Conservation (phyloP, 2,329 filamentous ascomycete species). For the Xylaria sp. region DNA sequence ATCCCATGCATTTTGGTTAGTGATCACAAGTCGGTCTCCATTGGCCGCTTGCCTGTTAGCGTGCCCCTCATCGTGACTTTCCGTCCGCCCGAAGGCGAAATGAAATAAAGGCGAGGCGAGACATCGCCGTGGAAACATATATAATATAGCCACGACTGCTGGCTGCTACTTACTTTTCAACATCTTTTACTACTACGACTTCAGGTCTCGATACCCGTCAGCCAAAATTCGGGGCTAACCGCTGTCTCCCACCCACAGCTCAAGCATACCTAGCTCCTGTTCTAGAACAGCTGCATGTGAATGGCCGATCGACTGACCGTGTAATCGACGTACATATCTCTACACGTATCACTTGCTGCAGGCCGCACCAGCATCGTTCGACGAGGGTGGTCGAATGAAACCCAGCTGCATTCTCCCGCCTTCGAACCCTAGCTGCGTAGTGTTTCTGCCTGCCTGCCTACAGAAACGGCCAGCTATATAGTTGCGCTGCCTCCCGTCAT, state of each 20-base stretch:
- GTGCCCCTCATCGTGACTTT: conserved; percentile 21
- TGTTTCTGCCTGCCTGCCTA: not conserved
- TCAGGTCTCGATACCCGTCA: too few species aligned
- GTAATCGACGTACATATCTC: not conserved
- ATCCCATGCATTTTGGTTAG: not conserved
- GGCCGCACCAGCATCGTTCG: conserved; percentile 16
- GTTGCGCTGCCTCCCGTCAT: not conserved
- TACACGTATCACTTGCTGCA: conserved; percentile 13
- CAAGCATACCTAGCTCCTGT: not conserved
- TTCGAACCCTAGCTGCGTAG: conserved; percentile 8
- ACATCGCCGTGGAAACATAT: not conserved
- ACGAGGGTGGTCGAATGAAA: conserved; percentile 14
- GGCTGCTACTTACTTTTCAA: not conserved
- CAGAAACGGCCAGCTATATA: not conserved
- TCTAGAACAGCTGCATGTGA: conserved; percentile 4
- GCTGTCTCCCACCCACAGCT: not conserved
- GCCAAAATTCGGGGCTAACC: not conserved
- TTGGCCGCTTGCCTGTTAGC: conserved; percentile 14
- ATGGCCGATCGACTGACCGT: not conserved
- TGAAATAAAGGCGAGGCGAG: not conserved
- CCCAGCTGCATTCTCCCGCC: conserved; percentile 12
- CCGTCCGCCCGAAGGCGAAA: conserved; percentile 23
- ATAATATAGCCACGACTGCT: conserved; percentile 5
- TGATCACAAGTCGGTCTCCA: not conserved
- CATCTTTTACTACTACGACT: not conserved